Percentiles rank a stretch among this genome's conserved stretches.
Evolutionary conservation across 805 yeast genomes (phyloP).

Genomic region (Ogataea degrootiae): DNA sequence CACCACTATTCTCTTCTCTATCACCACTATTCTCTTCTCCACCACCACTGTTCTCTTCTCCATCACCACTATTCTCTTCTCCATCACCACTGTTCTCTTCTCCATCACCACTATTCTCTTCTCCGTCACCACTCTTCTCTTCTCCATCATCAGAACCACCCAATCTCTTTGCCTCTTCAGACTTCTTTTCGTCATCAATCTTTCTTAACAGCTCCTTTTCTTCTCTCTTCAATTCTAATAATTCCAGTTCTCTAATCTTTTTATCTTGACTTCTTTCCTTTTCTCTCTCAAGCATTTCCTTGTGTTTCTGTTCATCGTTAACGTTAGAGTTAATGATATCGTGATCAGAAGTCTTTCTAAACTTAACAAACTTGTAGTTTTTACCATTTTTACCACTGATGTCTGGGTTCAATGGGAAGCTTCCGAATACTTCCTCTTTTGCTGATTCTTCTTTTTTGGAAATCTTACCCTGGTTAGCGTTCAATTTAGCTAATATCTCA

Average conservation of each 20-base stretch:
- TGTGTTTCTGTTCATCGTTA: conserved; percentile 16
- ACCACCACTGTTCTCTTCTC: too few species aligned
- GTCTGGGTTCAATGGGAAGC: conserved; percentile 28
- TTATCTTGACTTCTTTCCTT: conserved; percentile 14
- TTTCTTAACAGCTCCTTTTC: conserved; percentile 6
- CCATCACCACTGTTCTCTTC: conserved; percentile 10
- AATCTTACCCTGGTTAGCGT: conserved; percentile 2
- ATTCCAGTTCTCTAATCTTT: conserved; percentile 8
- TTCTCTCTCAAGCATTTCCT: conserved; percentile 13
- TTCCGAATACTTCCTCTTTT: conserved; percentile 25
- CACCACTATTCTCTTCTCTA: too few species aligned
- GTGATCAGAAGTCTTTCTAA: conserved; percentile 23
- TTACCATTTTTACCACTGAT: conserved; percentile 27
- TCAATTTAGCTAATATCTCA: conserved; percentile 9
- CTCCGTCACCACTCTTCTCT: conserved; percentile 6
- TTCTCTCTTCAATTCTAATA: conserved; percentile 3
- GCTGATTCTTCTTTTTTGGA: conserved; percentile 7
- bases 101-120: conserved; percentile 4
- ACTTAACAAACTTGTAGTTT: conserved; percentile 29
- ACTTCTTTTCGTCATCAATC: conserved; percentile 7
- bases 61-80: conserved; percentile 4
- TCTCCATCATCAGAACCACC: background rate
- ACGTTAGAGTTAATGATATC: conserved; percentile 26
- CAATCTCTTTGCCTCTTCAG: conserved; percentile 1
- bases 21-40: too few species aligned